These are phyloP conservation scores for Plasmodium inui DNA, from an alignment of 169 alveolate species.

Conservation along the genomic window DNA sequence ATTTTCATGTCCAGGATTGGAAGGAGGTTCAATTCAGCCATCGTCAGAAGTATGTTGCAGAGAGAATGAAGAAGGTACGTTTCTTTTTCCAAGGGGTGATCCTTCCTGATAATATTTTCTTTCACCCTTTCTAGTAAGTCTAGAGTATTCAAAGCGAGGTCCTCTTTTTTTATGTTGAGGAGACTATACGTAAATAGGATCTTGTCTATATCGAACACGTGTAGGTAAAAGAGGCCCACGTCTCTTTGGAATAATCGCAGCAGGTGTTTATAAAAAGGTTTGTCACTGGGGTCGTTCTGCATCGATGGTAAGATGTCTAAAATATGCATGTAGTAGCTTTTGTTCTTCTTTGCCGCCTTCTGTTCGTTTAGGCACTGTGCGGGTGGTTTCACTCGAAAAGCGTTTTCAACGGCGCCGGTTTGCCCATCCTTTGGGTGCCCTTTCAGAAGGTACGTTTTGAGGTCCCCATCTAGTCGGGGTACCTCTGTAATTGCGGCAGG, in stretches of 20 bases:
- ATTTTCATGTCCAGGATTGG: conserved; percentile 10
- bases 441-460: not conserved
- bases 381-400: not conserved
- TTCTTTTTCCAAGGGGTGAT: conserved; percentile 15
- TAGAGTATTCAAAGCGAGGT: conserved; percentile 4
- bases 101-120: conserved; percentile 6
- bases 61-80: conserved; percentile 19
- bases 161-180: conserved; percentile 4
- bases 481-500: not conserved
- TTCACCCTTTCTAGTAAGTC: conserved; percentile 41
- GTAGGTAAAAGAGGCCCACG: conserved; percentile 16
- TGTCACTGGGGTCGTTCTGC: not conserved
- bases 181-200: conserved; percentile 31
- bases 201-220: conserved; percentile 57
- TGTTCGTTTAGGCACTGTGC: not conserved
- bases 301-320: conserved; percentile 34
- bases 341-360: conserved; percentile 4
- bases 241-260: conserved; percentile 13
- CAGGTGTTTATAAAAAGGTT: conserved; percentile 8
- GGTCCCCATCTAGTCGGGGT: not conserved
- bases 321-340: conserved; percentile 34
- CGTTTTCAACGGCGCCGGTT: not conserved
- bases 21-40: conserved; percentile 23
- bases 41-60: conserved; percentile 30
- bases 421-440: not conserved